Evolutionary conservation across 345 rosid genomes (phyloP), one percentile per base, ranked within the genome.

Genomic region (Rubroshorea leprosula): DNA sequence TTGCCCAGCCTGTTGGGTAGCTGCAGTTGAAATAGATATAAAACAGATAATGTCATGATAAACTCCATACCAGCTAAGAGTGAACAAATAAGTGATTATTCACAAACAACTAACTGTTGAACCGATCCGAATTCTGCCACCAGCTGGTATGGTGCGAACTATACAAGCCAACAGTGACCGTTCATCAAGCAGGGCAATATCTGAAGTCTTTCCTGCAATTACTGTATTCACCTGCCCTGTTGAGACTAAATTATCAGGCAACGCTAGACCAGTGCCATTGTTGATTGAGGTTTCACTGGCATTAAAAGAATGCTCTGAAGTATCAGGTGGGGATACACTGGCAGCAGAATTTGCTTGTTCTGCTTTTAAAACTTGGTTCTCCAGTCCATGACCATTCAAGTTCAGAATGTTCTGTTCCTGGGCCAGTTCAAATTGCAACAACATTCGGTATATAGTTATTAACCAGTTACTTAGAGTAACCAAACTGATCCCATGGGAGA

Each of bases 61-160:
- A 66, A 13, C 5, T 6, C 29, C 52, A 57, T 11, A 49, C 50
- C 19, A 48, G 26, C 38, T 20, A 58, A 22, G 54, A 58, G n/a
- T n/a, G 26, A 49, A 26, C n/a, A 2, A 55, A 49, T 44, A 16
- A 23, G 0, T 44, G n/a, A 9, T 16, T 41, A 14, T 62, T 60
- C 48, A 45, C 41, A 31, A 14, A 54, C 66, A 57, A 82, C 85
- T 52, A 29, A 84, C 98, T 77, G 99, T 93, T 68, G 97, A 79
- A 66, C 84, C 80, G 27, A 93, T 90, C 47, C 75, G 82, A 55
- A 90, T 93, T 78, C 79, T 83, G 47, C 97, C 99, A 64, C 96
- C 96, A 55, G 97, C 75, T 24, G 99, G 99, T 70, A 93, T 78
- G 1, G 99, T 89, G 52, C 99, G 99, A 63, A 87, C 90, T 24